These are phyloP conservation scores for Drechslerella dactyloides DNA, from an alignment of 2,329 filamentous ascomycete genomes.

Conservation along the genomic window DNA sequence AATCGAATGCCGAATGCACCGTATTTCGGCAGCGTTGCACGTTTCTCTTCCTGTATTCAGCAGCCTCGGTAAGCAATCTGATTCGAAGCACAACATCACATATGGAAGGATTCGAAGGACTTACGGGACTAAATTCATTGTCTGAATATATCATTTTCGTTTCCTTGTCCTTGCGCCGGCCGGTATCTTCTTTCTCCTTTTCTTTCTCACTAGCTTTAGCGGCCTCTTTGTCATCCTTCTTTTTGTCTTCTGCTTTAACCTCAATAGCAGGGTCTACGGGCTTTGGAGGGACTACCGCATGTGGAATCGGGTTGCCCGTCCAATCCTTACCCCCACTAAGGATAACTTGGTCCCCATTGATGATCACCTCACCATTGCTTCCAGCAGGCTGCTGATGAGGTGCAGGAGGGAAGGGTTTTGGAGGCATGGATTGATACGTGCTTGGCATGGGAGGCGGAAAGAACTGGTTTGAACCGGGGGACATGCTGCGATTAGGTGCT, in stretches of 20 bases:
- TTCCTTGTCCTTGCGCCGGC: slow-evolving; percentile 53
- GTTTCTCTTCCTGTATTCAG: slow-evolving; percentile 51
- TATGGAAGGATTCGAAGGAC: slow-evolving; percentile 20
- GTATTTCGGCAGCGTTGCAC: slow-evolving; percentile 50
- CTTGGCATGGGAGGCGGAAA: slow-evolving; percentile 37
- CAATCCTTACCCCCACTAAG: slow-evolving; percentile 48
- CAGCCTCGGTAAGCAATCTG: neutral
- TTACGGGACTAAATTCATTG: slow-evolving; percentile 55
- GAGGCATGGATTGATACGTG: slow-evolving; percentile 32
- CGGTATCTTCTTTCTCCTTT: slow-evolving; percentile 52
- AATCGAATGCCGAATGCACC: slow-evolving; percentile 33
- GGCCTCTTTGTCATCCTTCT: slow-evolving; percentile 50
- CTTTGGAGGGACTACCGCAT: slow-evolving; percentile 25
- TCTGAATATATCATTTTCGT: slow-evolving; percentile 54
- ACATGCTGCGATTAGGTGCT: slow-evolving; percentile 31
- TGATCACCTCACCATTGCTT: slow-evolving; percentile 48
- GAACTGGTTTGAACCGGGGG: slow-evolving; percentile 45
- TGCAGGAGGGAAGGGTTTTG: slow-evolving; percentile 36
- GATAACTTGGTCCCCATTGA: slow-evolving; percentile 50
- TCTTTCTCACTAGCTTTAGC: slow-evolving; percentile 41
- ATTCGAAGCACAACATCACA: slow-evolving; percentile 13
- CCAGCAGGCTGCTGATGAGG: slow-evolving; percentile 22
- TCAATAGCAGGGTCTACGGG: slow-evolving; percentile 8
- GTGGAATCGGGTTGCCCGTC: slow-evolving; percentile 43
- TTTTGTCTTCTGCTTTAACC: slow-evolving; percentile 42